Conservation (phyloP, 768 basidiomycete genomes). For the Kwoniella dejecticola region DNA sequence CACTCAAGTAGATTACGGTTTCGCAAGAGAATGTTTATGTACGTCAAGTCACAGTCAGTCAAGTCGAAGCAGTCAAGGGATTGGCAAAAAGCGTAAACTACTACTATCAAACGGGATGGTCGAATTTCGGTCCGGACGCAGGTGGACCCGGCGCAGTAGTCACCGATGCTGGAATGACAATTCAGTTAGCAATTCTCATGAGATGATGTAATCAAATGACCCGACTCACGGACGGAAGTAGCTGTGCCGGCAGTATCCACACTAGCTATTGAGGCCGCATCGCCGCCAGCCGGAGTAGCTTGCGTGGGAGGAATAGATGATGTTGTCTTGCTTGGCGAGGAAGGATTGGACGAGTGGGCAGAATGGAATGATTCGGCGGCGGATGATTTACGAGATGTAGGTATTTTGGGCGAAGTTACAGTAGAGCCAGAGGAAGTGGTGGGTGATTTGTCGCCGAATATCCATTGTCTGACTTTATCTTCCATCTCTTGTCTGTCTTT, state of each 20-base stretch:
- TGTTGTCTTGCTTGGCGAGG: background rate
- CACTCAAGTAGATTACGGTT: too few species aligned
- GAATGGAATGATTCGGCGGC: conserved; percentile 6
- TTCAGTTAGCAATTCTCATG: too few species aligned
- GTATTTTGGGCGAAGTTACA: background rate
- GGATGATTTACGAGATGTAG: conserved; percentile 8
- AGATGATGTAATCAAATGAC: too few species aligned
- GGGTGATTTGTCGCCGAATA: conserved; percentile 59
- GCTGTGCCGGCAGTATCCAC: conserved; percentile 12
- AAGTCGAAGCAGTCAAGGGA: too few species aligned
- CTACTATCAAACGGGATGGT: conserved; percentile 14
- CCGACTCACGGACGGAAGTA: conserved; percentile 24
- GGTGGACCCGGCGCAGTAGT: conserved; percentile 44
- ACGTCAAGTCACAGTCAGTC: too few species aligned
- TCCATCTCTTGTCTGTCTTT: conserved; percentile 69
- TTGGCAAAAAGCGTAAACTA: too few species aligned
- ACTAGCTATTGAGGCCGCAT: conserved; percentile 12
- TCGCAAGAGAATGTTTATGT: too few species aligned
- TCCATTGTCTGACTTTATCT: conserved; percentile 72
- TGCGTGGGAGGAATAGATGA: background rate
- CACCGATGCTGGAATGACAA: conserved; percentile 25
- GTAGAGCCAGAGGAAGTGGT: background rate
- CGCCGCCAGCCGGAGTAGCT: background rate
- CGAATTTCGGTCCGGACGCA: conserved; percentile 38
- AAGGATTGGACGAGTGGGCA: background rate